Percentiles rank a stretch among this genome's conserved stretches.
Evolutionary conservation across 768 basidiomycete species (phyloP).

Genomic region (Tricholoma sp.): DNA sequence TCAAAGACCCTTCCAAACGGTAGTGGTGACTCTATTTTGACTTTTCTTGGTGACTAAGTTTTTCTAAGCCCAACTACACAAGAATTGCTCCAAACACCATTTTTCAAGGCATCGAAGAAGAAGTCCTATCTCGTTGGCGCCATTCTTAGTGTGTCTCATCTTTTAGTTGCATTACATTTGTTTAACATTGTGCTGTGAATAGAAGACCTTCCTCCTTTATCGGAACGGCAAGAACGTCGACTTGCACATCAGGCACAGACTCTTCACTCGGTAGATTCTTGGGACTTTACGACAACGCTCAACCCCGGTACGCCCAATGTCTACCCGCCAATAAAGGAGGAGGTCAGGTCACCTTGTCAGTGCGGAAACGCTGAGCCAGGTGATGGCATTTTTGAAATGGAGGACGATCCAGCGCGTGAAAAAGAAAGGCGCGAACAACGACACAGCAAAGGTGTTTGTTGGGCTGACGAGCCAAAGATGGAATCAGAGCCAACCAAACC

Average conservation of each 20-base stretch:
- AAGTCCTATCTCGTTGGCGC: constrained; percentile 71
- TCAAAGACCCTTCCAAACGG: constrained; percentile 81
- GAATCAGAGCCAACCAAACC: background rate
- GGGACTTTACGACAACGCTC: constrained; percentile 65
- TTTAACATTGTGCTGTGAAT: constrained; percentile 2
- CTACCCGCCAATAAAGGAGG: constrained; percentile 19
- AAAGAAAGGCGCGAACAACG: constrained; percentile 1
- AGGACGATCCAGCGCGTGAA: constrained; percentile 19
- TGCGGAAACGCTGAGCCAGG: constrained; percentile 20
- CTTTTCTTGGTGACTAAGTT: background rate
- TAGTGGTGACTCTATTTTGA: constrained; percentile 18
- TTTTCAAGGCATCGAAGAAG: constrained; percentile 79
- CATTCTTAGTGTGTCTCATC: constrained; percentile 51
- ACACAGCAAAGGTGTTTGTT: constrained; percentile 16
- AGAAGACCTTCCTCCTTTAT: constrained; percentile 70
- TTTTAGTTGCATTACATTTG: background rate
- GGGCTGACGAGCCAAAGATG: constrained; percentile 13
- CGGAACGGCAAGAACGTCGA: constrained; percentile 68
- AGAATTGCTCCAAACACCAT: constrained; percentile 69
- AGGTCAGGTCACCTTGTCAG: constrained; percentile 7
- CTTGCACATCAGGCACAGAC: constrained; percentile 29
- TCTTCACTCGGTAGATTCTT: constrained; percentile 62
- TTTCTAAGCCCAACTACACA: constrained; percentile 64
- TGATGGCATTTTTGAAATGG: constrained; percentile 34
- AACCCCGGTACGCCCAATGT: constrained; percentile 27